These are phyloP conservation scores for Penicillium parvum DNA, from an alignment of 495 filamentous ascomycete species.

Conservation along the genomic window DNA sequence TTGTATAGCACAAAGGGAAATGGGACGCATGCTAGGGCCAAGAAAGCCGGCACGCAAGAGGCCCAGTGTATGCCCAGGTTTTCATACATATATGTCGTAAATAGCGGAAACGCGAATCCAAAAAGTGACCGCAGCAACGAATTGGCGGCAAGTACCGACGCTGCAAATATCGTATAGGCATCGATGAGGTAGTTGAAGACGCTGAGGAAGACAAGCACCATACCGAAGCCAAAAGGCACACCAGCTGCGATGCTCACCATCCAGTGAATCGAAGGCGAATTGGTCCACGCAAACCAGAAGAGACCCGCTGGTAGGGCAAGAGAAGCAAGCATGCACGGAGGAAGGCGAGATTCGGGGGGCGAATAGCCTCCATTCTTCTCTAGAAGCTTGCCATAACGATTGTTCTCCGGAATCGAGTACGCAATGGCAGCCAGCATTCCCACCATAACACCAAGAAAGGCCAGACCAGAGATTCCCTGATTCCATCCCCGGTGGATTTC, in stretches of 20 bases:
- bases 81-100: constrained; percentile 65
- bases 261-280: constrained; percentile 59
- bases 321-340: constrained; percentile 31
- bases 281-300: constrained; percentile 61
- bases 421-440: constrained; percentile 63
- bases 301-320: constrained; percentile 36
- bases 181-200: constrained; percentile 71
- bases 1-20: constrained; percentile 69
- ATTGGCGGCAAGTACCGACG: constrained; percentile 68
- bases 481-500: constrained; percentile 64
- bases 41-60: constrained; percentile 63
- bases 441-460: constrained; percentile 69
- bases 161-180: constrained; percentile 67
- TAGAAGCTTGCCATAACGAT: constrained; percentile 29
- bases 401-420: constrained; percentile 39
- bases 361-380: constrained; percentile 27
- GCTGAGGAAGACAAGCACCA: constrained; percentile 61
- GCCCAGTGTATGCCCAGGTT: constrained; percentile 72
- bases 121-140: constrained; percentile 57
- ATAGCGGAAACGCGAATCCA: constrained; percentile 70
- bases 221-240: constrained; percentile 62
- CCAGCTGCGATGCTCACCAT: constrained; percentile 54
- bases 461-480: constrained; percentile 60
- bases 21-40: constrained; percentile 65
- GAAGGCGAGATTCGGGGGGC: constrained; percentile 36